Evolutionary conservation across 2,329 filamentous ascomycete genomes (phyloP), one percentile per base, ranked within the genome.

Genomic region (Bimuria novae-zelandiae): DNA sequence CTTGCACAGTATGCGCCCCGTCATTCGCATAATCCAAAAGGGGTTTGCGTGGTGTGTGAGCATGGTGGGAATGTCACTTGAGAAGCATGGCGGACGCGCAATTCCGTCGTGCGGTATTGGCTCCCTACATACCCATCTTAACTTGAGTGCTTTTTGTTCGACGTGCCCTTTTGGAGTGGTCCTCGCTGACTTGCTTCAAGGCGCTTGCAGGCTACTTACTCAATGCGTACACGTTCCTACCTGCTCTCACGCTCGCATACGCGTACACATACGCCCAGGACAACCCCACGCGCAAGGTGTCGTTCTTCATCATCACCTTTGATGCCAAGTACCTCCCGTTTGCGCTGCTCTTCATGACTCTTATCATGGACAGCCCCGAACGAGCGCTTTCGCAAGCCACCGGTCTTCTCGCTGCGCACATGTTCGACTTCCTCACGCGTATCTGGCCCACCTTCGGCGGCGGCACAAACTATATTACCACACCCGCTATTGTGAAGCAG

Each of bases 361-460:
- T 96, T 19, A 77, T 97, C 48, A 84, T 89, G 69, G 80, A 76
- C 4, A 87, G 87, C 10, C 80, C 80, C 30, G 61, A 73, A 3
- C 76, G 75, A 16, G 82, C 89, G 10, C 69, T 89, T 51, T 66
- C 86, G 3, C 86, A 95, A 67, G 73, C 85, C 4, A 89, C 84
- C 29, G 94, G 94, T n/a, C 80, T 99, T 10, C 60, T 96, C 37
- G 90, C 92, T 11, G 92, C 92, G 4, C 94, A 99, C 72, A 68
- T 94, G 17, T 96, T 91, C 75, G 90, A 97, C 71, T 99, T 97
- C 69, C 74, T 97, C 44, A 91, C 89, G 2, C 84, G 90, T 43
- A 82, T 97, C 36, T 97, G 92, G 80, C 94, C 94, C 4, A 85
- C 89, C 50, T 94, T 94, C 69, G 93, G 92, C 27, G 89, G 90